Evolutionary conservation across 2,329 filamentous ascomycete species (phyloP).

Genomic region (Curvularia eragrostidis): DNA sequence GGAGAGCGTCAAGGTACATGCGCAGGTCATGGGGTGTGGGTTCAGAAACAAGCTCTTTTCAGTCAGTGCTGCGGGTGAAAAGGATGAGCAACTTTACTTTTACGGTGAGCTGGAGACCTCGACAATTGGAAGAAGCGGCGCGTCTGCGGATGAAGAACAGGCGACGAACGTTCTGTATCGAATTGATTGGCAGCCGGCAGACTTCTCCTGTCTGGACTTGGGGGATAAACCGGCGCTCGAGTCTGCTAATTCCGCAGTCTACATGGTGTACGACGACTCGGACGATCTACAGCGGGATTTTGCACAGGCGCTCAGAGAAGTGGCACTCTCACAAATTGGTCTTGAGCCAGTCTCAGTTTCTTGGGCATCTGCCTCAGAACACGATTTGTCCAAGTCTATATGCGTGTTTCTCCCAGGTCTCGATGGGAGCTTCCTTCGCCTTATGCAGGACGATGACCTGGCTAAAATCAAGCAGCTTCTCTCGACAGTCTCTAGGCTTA

Average conservation of each 20-base stretch:
- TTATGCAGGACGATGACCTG: slow-evolving; percentile 11
- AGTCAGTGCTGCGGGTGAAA: slow-evolving; percentile 11
- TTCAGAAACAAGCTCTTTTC: slow-evolving; percentile 22
- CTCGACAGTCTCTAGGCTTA: not conserved
- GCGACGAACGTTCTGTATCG: slow-evolving; percentile 6
- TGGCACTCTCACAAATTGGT: not conserved
- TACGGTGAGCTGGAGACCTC: slow-evolving; percentile 21
- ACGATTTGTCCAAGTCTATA: slow-evolving; percentile 8
- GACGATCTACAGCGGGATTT: slow-evolving; percentile 7
- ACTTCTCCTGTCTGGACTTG: slow-evolving; percentile 2
- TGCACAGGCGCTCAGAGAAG: not conserved
- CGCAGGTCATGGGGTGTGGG: slow-evolving; percentile 16
- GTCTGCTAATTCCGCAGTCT: not conserved
- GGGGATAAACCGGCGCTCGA: not conserved
- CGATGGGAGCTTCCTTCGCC: slow-evolving; percentile 13
- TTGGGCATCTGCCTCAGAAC: slow-evolving; percentile 4
- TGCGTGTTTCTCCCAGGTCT: slow-evolving; percentile 17
- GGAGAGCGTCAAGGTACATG: slow-evolving; percentile 11
- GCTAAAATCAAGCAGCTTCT: slow-evolving; percentile 15
- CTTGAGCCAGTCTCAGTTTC: not conserved
- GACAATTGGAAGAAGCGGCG: slow-evolving; percentile 14
- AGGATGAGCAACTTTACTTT: slow-evolving; percentile 11
- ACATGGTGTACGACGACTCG: slow-evolving; percentile 16
- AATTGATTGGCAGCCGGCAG: slow-evolving; percentile 14
- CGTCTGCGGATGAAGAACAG: not conserved